Conservation (phyloP, 2,329 filamentous ascomycete species). For the Pseudogymnoascus pannorum region DNA sequence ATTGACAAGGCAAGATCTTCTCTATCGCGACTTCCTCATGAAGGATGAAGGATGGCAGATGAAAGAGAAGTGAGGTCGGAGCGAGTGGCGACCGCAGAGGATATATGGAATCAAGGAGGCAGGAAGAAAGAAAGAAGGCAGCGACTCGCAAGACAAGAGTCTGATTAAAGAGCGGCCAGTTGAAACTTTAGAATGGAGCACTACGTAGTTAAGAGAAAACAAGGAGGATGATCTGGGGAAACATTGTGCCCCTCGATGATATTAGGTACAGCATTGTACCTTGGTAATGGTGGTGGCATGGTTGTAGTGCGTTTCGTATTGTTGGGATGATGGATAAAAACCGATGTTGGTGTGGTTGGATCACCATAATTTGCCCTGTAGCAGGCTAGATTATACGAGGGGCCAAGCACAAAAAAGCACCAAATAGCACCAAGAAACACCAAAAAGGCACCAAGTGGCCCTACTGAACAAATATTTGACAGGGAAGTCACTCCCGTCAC, state of each 20-base stretch:
- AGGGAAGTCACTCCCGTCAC: neutral
- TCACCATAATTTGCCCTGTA: neutral
- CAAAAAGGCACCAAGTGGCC: neutral
- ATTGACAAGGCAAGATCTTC: neutral
- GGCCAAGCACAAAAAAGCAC: neutral
- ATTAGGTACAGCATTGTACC: neutral
- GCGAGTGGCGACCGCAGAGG: neutral
- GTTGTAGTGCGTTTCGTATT: neutral
- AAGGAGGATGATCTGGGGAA: neutral
- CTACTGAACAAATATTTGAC: neutral
- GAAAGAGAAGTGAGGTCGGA: neutral
- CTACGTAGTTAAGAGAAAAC: slow-evolving; percentile 1
- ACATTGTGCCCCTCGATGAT: neutral
- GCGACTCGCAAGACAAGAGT: neutral
- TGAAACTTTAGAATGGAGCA: neutral
- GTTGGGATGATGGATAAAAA: neutral
- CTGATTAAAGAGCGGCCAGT: neutral
- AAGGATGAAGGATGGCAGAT: neutral
- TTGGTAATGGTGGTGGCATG: neutral
- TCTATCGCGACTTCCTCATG: neutral
- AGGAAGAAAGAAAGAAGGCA: neutral
- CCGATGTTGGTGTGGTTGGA: neutral
- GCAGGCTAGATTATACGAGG: neutral
- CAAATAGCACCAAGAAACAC: neutral
- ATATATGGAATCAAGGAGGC: neutral